Conservation (phyloP, 2,329 filamentous ascomycete species). For the Sporothrix humicola region DNA sequence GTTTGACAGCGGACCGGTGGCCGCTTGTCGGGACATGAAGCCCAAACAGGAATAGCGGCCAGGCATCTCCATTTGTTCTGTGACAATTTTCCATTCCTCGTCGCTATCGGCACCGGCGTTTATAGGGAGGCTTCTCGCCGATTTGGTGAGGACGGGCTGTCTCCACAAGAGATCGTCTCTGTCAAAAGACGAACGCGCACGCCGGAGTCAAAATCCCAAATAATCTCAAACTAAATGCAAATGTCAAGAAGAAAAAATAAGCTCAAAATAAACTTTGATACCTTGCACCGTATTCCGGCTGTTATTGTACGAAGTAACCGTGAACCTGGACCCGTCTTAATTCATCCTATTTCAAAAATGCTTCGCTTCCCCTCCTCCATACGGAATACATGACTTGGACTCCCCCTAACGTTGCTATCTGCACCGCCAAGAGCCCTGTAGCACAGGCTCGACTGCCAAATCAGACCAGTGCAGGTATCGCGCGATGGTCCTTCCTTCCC, state of each 20-base stretch:
- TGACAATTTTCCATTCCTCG: background rate
- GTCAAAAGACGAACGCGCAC: background rate
- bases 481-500: constrained; percentile 5
- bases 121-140: background rate
- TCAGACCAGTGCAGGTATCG: background rate
- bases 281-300: constrained; percentile 3
- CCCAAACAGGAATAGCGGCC: background rate
- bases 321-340: constrained; percentile 3
- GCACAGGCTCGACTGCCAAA: background rate
- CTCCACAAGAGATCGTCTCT: background rate
- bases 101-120: background rate
- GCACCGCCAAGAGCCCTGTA: background rate
- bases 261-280: background rate
- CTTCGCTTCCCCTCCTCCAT: background rate
- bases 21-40: background rate
- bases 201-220: background rate
- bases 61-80: background rate
- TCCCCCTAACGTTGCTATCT: background rate
- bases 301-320: background rate
- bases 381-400: background rate
- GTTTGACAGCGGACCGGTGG: constrained; percentile 11
- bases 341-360: background rate
- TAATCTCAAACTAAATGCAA: background rate
- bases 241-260: background rate
- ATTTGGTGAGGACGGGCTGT: background rate